phyloP scores from a whole-genome alignment of 768 basidiomycete genomes.

The Panaeolus cyanescens region DNA sequence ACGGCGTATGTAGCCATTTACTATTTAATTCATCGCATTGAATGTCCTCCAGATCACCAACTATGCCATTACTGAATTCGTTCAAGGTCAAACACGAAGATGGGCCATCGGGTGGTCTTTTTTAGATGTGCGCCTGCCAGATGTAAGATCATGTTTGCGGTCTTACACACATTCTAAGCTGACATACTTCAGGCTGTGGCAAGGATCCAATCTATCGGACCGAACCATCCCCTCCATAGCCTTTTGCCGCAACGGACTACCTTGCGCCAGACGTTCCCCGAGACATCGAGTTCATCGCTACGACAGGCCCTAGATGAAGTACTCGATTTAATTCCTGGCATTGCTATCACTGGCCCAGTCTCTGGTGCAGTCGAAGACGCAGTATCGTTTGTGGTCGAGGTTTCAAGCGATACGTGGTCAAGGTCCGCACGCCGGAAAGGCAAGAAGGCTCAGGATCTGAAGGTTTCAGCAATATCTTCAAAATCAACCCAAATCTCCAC shows the following conservation, averaged over 20 bases:
- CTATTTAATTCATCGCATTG: neutral
- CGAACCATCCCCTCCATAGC: slow-evolving; percentile 44
- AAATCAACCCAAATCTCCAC: neutral
- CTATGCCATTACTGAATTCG: slow-evolving; percentile 82
- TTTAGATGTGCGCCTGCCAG: slow-evolving; percentile 61
- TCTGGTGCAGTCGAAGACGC: neutral
- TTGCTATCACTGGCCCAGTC: neutral
- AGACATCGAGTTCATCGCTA: slow-evolving; percentile 9
- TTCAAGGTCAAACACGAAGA: slow-evolving; percentile 87
- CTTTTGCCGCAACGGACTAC: slow-evolving; percentile 63
- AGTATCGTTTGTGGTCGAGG: slow-evolving; percentile 20
- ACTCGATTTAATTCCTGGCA: slow-evolving; percentile 33
- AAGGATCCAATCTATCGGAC: slow-evolving; percentile 31
- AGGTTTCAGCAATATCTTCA: neutral
- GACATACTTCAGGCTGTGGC: slow-evolving; percentile 27
- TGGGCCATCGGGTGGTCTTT: slow-evolving; percentile 94
- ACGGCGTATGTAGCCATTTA: slow-evolving; percentile 25
- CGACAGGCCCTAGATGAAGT: slow-evolving; percentile 24
- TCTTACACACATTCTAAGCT: neutral
- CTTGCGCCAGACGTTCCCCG: slow-evolving; percentile 40
- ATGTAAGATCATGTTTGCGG: slow-evolving; percentile 52
- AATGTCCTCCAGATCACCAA: slow-evolving; percentile 65
- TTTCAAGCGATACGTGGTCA: slow-evolving; percentile 52
- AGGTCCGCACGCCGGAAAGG: slow-evolving; percentile 59
- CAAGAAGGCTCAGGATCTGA: slow-evolving; percentile 2